Evolutionary conservation across 1,284 basidiomycete genomes (phyloP).

Genomic region (Coniophora puteana): DNA sequence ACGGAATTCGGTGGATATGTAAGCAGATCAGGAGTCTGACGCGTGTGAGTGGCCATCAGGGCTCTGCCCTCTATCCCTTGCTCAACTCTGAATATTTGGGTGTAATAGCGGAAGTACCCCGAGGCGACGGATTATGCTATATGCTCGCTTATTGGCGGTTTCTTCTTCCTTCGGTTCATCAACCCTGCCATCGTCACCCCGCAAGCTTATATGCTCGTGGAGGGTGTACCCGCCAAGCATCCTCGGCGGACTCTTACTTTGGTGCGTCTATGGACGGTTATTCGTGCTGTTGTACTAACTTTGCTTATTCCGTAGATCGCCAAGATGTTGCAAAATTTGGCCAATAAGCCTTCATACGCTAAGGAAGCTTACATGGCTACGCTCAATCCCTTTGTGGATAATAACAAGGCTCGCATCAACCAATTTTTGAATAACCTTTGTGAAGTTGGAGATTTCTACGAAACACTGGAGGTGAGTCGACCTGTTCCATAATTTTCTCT

Average conservation of each 20-base stretch:
- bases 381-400: constrained; percentile 97
- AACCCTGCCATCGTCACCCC: constrained; percentile 99
- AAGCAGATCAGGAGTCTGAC: constrained; percentile 98
- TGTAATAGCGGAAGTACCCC: constrained; percentile 87
- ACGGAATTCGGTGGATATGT: constrained; percentile 99
- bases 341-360: constrained; percentile 97
- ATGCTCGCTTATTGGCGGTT: constrained; percentile 97
- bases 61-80: constrained; percentile 9
- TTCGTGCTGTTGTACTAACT: neutral
- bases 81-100: constrained; percentile 8
- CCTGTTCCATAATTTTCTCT: neutral
- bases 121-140: constrained; percentile 97
- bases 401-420: constrained; percentile 96
- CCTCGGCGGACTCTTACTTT: constrained; percentile 94
- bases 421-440: constrained; percentile 95
- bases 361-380: constrained; percentile 99
- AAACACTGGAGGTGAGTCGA: constrained; percentile 84
- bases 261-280: constrained; percentile 37
- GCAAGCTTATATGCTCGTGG: constrained; percentile 99
- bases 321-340: constrained; percentile 99
- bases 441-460: constrained; percentile 99
- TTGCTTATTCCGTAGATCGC: constrained; percentile 67
- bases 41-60: constrained; percentile 51
- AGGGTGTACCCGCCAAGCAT: constrained; percentile 95
- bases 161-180: constrained; percentile 99